phyloP scores from a whole-genome alignment of 2,329 filamentous ascomycete species.

The Neobulgaria alba region DNA sequence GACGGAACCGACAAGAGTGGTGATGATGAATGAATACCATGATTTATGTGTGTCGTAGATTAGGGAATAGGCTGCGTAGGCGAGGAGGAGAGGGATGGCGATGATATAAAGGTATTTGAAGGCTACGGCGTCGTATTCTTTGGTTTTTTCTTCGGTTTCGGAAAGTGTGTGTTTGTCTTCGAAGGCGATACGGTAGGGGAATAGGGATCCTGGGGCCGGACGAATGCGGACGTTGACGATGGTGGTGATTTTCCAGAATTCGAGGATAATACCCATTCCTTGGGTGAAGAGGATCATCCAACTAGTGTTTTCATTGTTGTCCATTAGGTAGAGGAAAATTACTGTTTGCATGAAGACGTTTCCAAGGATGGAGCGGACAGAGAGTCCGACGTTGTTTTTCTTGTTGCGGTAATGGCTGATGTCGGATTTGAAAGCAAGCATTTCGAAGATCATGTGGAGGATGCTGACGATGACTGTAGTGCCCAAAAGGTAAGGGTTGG shows the following conservation, averaged over 20 bases:
- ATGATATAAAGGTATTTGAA: conserved; percentile 95
- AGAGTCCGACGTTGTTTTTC: conserved; percentile 97
- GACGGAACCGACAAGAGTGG: conserved; percentile 88
- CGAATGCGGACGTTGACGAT: conserved; percentile 82
- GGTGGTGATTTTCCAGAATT: conserved; percentile 95
- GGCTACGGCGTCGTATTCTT: conserved; percentile 95
- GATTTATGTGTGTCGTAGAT: conserved; percentile 93
- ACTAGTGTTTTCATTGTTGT: conserved; percentile 92
- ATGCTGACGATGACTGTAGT: conserved; percentile 80
- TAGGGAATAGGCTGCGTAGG: conserved; percentile 85
- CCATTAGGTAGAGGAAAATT: conserved; percentile 93
- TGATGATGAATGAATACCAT: conserved; percentile 95
- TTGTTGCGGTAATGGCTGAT: conserved; percentile 98
- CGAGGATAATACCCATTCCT: conserved; percentile 54
- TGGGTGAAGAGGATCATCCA: conserved; percentile 98
- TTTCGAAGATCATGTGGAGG: conserved; percentile 90
- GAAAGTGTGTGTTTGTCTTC: conserved; percentile 96
- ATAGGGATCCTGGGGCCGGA: conserved; percentile 53
- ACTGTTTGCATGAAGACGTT: conserved; percentile 97
- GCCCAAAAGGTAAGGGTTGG: conserved; percentile 81
- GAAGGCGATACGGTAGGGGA: conserved; percentile 76
- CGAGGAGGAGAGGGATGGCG: conserved; percentile 79
- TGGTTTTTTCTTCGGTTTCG: conserved; percentile 93
- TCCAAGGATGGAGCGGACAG: conserved; percentile 87
- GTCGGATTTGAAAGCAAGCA: conserved; percentile 92